Evolutionary conservation across 768 basidiomycete genomes (phyloP), one percentile per base, ranked within the genome.

Genomic region (Gelatoporia subvermispora): DNA sequence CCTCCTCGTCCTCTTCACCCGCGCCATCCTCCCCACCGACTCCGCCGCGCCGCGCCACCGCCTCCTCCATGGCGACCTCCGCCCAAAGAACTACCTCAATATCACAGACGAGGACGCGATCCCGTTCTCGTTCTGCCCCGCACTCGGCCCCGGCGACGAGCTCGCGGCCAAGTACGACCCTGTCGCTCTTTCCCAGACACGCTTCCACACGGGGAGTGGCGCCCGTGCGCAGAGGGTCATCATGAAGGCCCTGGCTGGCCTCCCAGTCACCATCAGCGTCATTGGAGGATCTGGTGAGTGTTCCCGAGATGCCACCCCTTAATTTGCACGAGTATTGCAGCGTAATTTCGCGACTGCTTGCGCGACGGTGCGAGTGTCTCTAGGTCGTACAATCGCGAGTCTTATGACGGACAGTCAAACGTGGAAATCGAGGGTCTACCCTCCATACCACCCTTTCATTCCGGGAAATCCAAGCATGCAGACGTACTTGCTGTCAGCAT

Each of bases 121-220:
- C 48, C 94, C 95, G 0, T 99, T 99, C 65, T 71, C 75, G 1
- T 99, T 98, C 65, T 99, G 95, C 64, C 95, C 95, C 0, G 75
- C 82, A 1, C 89, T 87, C 61, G 90, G 91, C 2, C 84, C 85
- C 2, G 82, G 81, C 1, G 95, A 98, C 65, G 75, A 76, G 31
- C 73, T 97, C 39, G 89, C 84, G 2, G 66, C 72, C 21, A 86
- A 86, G 65, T 90, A 96, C 61, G 90, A 93, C 13, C 73, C 84
- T 2, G 70, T 84, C 47, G 70, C 79, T 11, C 75, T 97, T 15
- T 75, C 88, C 10, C 84, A 84, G 67, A 89, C 80, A 50, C 70
- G 88, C 44, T 62, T 88, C 47, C 85, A 95, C 63, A 59, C 81
- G 0, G 93, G 93, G 1, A 93, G 85, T 47, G 85, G 89, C 13